Percentiles rank a stretch among this genome's conserved stretches.
Conservation (phyloP, 371 early-diverging fungal genomes). For the Chytridiales sp. region DNA sequence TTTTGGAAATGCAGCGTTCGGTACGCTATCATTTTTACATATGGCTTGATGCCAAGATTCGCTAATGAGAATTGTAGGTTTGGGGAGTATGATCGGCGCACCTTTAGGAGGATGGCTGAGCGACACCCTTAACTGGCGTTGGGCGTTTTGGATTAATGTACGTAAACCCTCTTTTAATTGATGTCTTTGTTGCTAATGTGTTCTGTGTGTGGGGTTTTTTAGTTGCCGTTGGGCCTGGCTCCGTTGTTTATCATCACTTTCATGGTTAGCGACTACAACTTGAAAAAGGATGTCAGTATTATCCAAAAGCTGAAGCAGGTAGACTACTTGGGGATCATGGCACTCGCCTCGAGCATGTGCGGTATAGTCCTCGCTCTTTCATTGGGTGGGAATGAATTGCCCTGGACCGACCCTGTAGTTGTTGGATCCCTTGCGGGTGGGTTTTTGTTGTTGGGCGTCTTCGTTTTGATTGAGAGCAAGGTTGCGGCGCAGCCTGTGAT, state of each 20-base stretch:
- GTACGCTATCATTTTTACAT: not conserved
- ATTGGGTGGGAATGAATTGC: constrained; percentile 12
- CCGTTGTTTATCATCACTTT: constrained; percentile 4
- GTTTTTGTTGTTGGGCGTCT: not conserved
- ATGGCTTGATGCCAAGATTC: too few species aligned
- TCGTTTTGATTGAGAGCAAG: constrained; percentile 7
- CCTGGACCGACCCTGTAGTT: constrained; percentile 9
- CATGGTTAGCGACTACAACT: not conserved
- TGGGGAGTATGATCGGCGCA: constrained; percentile 14
- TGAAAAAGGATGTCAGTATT: not conserved
- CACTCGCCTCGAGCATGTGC: constrained; percentile 3
- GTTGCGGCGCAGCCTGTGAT: constrained; percentile 13
- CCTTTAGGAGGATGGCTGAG: constrained; percentile 11
- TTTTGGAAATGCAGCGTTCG: constrained; percentile 22
- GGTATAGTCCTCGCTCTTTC: constrained; percentile 3
- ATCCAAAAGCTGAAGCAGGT: constrained; percentile 5
- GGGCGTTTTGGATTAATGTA: constrained; percentile 19
- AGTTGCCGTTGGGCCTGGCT: constrained; percentile 6
- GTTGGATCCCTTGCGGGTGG: not conserved
- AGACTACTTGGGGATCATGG: constrained; percentile 8
- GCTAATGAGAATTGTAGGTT: too few species aligned
- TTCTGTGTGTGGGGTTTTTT: too few species aligned
- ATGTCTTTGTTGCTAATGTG: too few species aligned
- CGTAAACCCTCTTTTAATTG: too few species aligned
- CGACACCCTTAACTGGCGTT: constrained; percentile 12